Conservation (phyloP, 202 grass and related monocot genomes). For the Saccharum hybrid region DNA sequence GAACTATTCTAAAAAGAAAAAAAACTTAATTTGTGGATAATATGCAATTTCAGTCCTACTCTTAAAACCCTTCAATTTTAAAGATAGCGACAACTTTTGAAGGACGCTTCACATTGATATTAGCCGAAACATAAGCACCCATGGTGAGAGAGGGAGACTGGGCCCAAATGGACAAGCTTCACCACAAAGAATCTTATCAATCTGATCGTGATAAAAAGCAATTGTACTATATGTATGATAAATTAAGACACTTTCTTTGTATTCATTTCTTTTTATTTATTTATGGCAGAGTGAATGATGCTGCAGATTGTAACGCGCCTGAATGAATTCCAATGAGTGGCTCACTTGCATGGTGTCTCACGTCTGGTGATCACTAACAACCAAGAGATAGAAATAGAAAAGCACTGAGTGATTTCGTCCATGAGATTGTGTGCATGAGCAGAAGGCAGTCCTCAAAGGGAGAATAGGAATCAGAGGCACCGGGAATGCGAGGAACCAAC, state of each 20-base stretch:
- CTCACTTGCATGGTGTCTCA: not conserved
- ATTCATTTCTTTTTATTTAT: not conserved
- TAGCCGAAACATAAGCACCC: no score
- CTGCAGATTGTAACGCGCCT: not conserved
- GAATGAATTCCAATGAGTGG: not conserved
- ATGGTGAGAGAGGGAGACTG: not conserved
- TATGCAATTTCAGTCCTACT: no score
- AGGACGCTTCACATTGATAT: not conserved
- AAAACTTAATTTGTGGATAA: no score
- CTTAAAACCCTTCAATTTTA: not conserved
- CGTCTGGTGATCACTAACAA: not conserved
- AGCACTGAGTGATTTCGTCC: no score
- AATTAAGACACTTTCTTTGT: not conserved
- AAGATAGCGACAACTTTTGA: not conserved
- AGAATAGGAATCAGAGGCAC: not conserved
- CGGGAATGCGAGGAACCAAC: no score
- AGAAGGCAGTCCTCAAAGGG: not conserved
- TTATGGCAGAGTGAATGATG: not conserved
- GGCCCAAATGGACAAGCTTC: not conserved
- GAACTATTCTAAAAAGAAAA: no score
- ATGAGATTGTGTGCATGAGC: not conserved
- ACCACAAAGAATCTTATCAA: not conserved
- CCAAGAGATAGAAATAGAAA: not conserved
- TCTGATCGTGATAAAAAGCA: not conserved
- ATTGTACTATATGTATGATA: not conserved